phyloP scores from a whole-genome alignment of 1,284 basidiomycete species.

The Abortiporus biennis region DNA sequence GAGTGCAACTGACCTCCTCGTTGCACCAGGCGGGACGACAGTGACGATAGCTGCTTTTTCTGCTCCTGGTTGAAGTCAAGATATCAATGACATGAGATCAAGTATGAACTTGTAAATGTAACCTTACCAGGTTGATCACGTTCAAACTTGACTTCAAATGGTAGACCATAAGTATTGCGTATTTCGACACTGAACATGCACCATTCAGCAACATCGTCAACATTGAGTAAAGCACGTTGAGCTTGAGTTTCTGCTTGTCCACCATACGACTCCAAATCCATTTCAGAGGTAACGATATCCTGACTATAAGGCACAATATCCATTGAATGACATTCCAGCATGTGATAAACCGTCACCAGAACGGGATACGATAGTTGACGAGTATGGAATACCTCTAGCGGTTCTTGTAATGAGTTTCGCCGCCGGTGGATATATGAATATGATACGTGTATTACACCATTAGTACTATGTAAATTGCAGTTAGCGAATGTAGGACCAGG shows the following conservation, averaged over 20 bases:
- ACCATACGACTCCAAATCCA: conserved; percentile 7
- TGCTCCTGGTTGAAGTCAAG: conserved; percentile 29
- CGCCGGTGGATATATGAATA: conserved; percentile 68
- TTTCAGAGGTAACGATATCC: conserved; percentile 21
- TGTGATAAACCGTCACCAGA: conserved; percentile 88
- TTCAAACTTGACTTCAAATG: conserved; percentile 82
- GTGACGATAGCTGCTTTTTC: conserved; percentile 42
- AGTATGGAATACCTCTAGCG: conserved; percentile 64
- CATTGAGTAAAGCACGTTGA: conserved; percentile 28
- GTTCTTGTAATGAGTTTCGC: conserved; percentile 26
- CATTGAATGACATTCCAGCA: conserved; percentile 81
- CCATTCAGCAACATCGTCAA: conserved; percentile 56
- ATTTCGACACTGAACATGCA: conserved; percentile 86
- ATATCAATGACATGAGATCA: conserved; percentile 2
- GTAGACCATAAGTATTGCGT: conserved; percentile 81
- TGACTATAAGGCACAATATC: conserved; percentile 64
- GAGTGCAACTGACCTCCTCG: conserved; percentile 48
- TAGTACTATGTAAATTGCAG: conserved; percentile 43
- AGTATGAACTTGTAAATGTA: background rate
- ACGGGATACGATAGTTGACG: conserved; percentile 82
- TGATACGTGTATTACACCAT: conserved; percentile 75
- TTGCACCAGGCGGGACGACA: conserved; percentile 79
- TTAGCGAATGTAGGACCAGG: background rate
- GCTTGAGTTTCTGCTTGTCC: conserved; percentile 17
- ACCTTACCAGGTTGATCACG: conserved; percentile 53